Evolutionary conservation across 2,329 filamentous ascomycete genomes (phyloP).

Genomic region (Apiospora marii): DNA sequence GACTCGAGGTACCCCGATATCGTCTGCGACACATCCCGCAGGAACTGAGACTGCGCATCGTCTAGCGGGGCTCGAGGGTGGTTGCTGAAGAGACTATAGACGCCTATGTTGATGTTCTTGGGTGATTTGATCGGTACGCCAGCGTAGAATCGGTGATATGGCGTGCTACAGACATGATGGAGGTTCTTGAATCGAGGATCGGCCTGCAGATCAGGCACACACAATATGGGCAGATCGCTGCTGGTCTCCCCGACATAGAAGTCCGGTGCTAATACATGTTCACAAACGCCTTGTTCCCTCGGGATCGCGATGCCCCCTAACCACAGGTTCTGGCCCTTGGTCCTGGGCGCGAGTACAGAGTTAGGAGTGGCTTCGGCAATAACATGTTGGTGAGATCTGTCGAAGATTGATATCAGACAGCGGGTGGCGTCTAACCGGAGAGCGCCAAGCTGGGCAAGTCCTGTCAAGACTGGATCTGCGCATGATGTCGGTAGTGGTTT

Average conservation of each 20-base stretch:
- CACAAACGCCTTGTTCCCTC: constrained; percentile 41
- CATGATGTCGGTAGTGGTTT: background rate
- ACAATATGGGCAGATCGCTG: constrained; percentile 40
- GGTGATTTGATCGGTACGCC: constrained; percentile 30
- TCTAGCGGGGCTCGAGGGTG: constrained; percentile 26
- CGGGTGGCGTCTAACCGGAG: constrained; percentile 52
- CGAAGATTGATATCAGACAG: constrained; percentile 60
- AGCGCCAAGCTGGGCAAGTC: constrained; percentile 58
- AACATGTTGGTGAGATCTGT: constrained; percentile 55
- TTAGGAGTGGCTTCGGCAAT: constrained; percentile 58
- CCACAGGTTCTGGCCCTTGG: constrained; percentile 31
- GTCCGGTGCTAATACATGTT: constrained; percentile 36
- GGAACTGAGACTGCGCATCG: constrained; percentile 23
- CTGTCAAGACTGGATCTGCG: constrained; percentile 52
- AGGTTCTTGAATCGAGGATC: constrained; percentile 42
- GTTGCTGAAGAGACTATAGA: constrained; percentile 28
- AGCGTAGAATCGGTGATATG: constrained; percentile 33
- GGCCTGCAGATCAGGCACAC: constrained; percentile 44
- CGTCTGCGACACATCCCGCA: constrained; percentile 30
- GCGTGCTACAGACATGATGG: constrained; percentile 36
- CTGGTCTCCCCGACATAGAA: constrained; percentile 9
- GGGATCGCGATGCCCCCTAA: constrained; percentile 43
- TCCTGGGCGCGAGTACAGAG: constrained; percentile 42
- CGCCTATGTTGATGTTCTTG: constrained; percentile 32
- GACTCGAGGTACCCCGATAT: constrained; percentile 32